These are phyloP conservation scores for Epithemia pelagica DNA, from an alignment of 108 stramenopile species.

Conservation along the genomic window DNA sequence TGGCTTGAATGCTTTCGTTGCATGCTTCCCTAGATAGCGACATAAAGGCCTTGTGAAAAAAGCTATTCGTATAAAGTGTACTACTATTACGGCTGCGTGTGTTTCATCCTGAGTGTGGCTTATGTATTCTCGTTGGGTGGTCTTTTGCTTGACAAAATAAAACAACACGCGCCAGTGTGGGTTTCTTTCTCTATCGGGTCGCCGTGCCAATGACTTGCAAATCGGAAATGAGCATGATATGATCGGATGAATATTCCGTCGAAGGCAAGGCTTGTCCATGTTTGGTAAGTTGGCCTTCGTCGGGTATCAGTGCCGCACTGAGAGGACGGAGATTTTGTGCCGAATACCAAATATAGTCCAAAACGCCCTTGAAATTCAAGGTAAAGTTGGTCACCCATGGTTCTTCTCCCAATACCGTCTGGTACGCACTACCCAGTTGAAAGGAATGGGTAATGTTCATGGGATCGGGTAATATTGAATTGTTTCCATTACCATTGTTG, in stretches of 20 bases:
- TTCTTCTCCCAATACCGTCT: conserved; percentile 87
- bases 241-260: conserved; percentile 92
- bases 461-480: conserved; percentile 74
- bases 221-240: conserved; percentile 93
- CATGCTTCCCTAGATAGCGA: too few relatives aligned
- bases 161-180: too few relatives aligned
- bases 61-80: too few relatives aligned
- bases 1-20: too few relatives aligned
- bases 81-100: too few relatives aligned
- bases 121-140: too few relatives aligned
- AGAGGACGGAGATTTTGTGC: conserved; percentile 76
- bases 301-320: conserved; percentile 83
- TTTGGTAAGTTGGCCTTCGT: conserved; percentile 59
- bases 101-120: too few relatives aligned
- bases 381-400: conserved; percentile 96
- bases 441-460: conserved; percentile 87
- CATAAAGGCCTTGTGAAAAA: too few relatives aligned
- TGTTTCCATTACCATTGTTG: conserved; percentile 18
- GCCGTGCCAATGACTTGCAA: conserved; percentile 90
- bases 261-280: conserved; percentile 91
- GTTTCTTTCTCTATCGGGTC: too few relatives aligned
- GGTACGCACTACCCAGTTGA: conserved; percentile 90
- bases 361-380: conserved; percentile 80
- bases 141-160: too few relatives aligned
- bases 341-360: conserved; percentile 98